Evolutionary conservation across 106 monocot genomes (phyloP).

Genomic region (Xerophyta viscosa): DNA sequence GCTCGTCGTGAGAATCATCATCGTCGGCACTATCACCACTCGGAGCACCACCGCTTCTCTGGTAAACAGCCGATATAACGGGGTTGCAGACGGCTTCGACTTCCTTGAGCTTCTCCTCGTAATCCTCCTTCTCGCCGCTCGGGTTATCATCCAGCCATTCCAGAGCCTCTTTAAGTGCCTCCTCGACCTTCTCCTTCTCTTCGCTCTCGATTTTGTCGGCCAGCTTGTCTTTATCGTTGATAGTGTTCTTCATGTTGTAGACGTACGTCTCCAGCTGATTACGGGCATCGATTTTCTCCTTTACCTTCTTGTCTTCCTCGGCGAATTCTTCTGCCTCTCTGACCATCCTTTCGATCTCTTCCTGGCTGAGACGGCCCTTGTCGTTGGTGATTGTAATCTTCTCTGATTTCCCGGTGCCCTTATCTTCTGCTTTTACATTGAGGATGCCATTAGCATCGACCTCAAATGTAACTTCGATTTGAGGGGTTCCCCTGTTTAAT

Average conservation of each 20-base stretch:
- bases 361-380: constrained; percentile 48
- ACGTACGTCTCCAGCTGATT: constrained; percentile 41
- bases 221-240: constrained; percentile 42
- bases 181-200: constrained; percentile 52
- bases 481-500: constrained; percentile 29
- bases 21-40: constrained; percentile 10
- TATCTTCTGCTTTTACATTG: constrained; percentile 44
- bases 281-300: constrained; percentile 43
- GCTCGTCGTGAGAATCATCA: constrained; percentile 40
- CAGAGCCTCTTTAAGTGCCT: constrained; percentile 32
- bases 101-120: constrained; percentile 52
- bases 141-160: constrained; percentile 53
- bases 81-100: constrained; percentile 49
- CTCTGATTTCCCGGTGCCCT: constrained; percentile 36
- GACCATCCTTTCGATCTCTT: constrained; percentile 50
- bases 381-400: constrained; percentile 57
- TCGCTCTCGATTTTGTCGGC: constrained; percentile 42
- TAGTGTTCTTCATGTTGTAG: constrained; percentile 56
- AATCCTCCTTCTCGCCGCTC: constrained; percentile 43
- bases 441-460: constrained; percentile 50
- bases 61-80: constrained; percentile 36
- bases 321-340: constrained; percentile 47
- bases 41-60: constrained; percentile 41
- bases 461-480: constrained; percentile 50
- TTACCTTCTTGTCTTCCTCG: constrained; percentile 48